These are phyloP conservation scores for Chrysanthemum seticuspe DNA, from an alignment of 129 eudicot species.

Conservation along the genomic window DNA sequence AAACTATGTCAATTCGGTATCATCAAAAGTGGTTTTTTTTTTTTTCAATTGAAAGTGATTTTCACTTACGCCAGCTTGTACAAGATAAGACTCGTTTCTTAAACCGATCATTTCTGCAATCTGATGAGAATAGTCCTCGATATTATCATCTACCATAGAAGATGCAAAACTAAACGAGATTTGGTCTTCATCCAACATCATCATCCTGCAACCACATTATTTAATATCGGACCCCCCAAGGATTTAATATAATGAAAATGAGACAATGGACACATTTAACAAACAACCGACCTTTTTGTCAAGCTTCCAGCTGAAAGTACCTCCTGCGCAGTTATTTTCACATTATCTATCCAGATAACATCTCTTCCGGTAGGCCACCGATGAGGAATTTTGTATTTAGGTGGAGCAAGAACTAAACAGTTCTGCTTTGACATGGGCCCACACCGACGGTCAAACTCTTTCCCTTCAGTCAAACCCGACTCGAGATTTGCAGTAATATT, in stretches of 20 bases:
- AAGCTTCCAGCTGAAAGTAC: constrained; percentile 96
- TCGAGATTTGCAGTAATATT: constrained; percentile 69
- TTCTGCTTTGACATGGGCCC: constrained; percentile 47
- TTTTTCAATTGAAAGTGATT: background rate
- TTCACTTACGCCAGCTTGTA: constrained; percentile 90
- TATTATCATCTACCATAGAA: constrained; percentile 70
- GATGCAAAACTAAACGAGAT: constrained; percentile 87
- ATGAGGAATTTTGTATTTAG: constrained; percentile 77
- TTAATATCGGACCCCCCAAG: background rate
- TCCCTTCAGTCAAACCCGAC: constrained; percentile 65
- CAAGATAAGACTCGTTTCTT: constrained; percentile 81
- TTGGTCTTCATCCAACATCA: constrained; percentile 99
- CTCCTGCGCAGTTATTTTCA: constrained; percentile 87
- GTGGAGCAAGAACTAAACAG: constrained; percentile 81
- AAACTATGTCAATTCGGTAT: too few species aligned
- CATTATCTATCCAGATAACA: constrained; percentile 97
- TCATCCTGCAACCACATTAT: constrained; percentile 56
- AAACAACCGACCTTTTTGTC: constrained; percentile 66
- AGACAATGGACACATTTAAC: constrained; percentile 6
- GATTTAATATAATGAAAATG: background rate
- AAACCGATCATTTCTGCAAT: constrained; percentile 97
- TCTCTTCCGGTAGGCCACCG: constrained; percentile 99
- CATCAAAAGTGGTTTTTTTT: background rate
- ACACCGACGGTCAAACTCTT: constrained; percentile 83
- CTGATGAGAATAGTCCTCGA: constrained; percentile 96